These are phyloP conservation scores for Acacia acuminata DNA, from an alignment of 306 rosid species.

Conservation along the genomic window DNA sequence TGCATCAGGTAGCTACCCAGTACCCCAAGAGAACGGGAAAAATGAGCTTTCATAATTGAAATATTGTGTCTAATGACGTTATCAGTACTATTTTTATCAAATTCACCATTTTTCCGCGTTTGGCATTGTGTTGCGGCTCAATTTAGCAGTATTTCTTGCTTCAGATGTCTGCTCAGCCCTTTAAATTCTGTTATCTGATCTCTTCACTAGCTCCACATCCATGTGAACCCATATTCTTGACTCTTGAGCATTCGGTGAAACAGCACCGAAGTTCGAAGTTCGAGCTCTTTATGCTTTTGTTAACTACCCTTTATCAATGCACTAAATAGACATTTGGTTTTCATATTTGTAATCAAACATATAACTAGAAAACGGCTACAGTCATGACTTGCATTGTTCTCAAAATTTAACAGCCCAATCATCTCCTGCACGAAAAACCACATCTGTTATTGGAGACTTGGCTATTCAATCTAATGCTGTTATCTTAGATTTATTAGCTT, in stretches of 20 bases:
- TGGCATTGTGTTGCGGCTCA: not conserved
- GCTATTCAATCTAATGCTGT: not conserved
- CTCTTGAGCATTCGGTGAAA: not conserved
- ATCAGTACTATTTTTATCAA: no score
- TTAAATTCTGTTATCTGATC: not conserved
- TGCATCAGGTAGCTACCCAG: slow-evolving; percentile 51
- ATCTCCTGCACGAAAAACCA: not conserved
- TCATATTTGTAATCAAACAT: not conserved
- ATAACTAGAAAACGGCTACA: not conserved
- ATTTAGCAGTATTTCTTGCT: not conserved
- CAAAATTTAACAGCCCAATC: not conserved
- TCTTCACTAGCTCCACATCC: not conserved
- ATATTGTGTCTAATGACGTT: not conserved
- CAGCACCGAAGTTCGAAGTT: not conserved
- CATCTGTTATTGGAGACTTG: not conserved
- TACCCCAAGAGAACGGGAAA: not conserved
- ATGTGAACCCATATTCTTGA: not conserved
- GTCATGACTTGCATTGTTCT: not conserved
- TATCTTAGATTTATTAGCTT: not conserved
- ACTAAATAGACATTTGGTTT: not conserved
- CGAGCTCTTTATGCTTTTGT: not conserved
- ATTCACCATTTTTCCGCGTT: not conserved
- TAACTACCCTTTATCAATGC: not conserved
- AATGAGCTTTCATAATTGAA: not conserved
- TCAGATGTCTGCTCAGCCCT: not conserved